phyloP scores from a whole-genome alignment of 208 protist genomes.

The Phytomonas sp. region DNA sequence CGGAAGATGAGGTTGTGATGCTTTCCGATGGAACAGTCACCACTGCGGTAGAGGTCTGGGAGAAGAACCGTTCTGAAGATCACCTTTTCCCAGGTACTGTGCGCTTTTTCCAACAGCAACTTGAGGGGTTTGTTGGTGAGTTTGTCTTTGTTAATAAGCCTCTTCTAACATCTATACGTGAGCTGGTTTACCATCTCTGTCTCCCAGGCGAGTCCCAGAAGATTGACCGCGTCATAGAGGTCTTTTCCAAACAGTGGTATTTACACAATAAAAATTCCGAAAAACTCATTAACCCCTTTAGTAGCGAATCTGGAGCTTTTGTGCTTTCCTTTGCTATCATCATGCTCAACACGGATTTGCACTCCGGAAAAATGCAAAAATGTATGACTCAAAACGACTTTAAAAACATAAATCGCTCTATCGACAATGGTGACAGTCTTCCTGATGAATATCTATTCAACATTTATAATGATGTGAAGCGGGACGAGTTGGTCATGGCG shows the following conservation, averaged over 20 bases:
- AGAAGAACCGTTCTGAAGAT: slow-evolving; percentile 13
- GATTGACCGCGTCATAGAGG: slow-evolving; percentile 91
- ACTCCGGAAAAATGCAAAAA: slow-evolving; percentile 90
- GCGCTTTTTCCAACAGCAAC: slow-evolving; percentile 62
- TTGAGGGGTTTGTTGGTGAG: slow-evolving; percentile 67
- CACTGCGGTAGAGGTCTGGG: slow-evolving; percentile 12
- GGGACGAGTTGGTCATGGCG: slow-evolving; percentile 89
- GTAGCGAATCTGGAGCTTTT: slow-evolving; percentile 72
- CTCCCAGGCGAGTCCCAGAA: slow-evolving; percentile 91
- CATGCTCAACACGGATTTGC: slow-evolving; percentile 99
- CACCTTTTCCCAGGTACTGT: slow-evolving; percentile 43
- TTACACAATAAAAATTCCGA: slow-evolving; percentile 33
- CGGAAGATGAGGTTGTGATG: slow-evolving; percentile 9
- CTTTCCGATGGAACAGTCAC: slow-evolving; percentile 7
- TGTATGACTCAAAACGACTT: slow-evolving; percentile 94
- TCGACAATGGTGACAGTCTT: slow-evolving; percentile 91
- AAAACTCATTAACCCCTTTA: slow-evolving; percentile 69
- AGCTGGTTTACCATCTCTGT: slow-evolving; percentile 75
- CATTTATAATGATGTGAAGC: slow-evolving; percentile 91
- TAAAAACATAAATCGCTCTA: slow-evolving; percentile 92
- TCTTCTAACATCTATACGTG: slow-evolving; percentile 71
- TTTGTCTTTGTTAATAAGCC: slow-evolving; percentile 74
- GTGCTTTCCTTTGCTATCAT: slow-evolving; percentile 97
- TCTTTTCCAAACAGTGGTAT: slow-evolving; percentile 78
- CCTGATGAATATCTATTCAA: slow-evolving; percentile 76